Base-by-base conservation (phyloP, 192 early-diverging fungal species). In the Coemansia sp. region DNA sequence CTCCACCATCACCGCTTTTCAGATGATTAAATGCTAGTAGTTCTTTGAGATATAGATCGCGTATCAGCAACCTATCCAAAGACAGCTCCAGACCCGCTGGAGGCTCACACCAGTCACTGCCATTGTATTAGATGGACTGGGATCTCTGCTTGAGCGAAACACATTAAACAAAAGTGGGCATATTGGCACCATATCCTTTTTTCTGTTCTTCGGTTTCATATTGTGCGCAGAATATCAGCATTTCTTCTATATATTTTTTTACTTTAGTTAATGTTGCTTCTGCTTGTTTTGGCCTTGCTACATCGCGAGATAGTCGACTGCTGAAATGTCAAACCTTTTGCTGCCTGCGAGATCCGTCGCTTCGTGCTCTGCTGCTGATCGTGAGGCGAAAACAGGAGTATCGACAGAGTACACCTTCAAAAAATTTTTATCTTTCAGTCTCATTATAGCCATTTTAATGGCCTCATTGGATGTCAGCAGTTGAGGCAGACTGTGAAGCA, bases 391-490 rank as follows among this genome's bases (percentile, higher is more conserved):
- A 10, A 67, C 60, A 3, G 74, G 69, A 0, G 51, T 67, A 33
- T 65, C 74, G 4, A 77, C 60, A 39, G 74, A 77, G 69, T 71
- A 77, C 65, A 68, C 64, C 33, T 65, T 64, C 25, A 77, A 60
- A 18, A 64, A 28, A 3, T 61, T 62, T 2, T 62, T 45, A 45
- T 71, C 74, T 58, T 71, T 71, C 29, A 71, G 61, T 0, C 69
- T 64, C 74, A 71, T 77, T 29, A 77, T 71, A 7, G 65, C 68
- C 63, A 77, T 64, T 25, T 45, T 59, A 20, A 77, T 64, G 4
- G 61, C 61, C 20, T 71, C 69, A 4, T 56, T 46, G 4, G 66
- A 64, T 0, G 43, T 49, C 16, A 69, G 74, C 43, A 45, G 35
- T 16, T 21, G 42, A 13, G 39, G 33, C n/a, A 77, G 29, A 23